Base-by-base conservation (phyloP, 768 basidiomycete genomes). In the Podaxis sp. region DNA sequence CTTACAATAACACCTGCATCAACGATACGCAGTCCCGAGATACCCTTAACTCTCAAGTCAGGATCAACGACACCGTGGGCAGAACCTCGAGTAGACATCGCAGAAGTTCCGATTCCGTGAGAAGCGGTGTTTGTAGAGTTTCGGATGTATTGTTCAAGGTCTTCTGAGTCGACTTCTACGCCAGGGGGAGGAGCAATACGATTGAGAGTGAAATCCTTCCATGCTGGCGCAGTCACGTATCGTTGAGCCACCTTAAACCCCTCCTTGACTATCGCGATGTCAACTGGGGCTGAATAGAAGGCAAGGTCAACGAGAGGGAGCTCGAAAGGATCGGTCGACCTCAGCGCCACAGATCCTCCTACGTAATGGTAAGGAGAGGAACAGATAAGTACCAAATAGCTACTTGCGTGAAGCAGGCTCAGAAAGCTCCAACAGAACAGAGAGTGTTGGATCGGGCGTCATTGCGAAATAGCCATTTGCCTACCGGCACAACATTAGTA, bases 21-120 rank as follows among this genome's bases (percentile, higher is more conserved):
- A 13, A 74, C 68, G 36, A 74, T 64, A 24, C 74, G 65, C 22
- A 75, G 64, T 4, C 70, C 69, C 2, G 60, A 55, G 6, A 71
- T 64, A 3, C 72, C 70, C 63, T 75, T 74, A 5, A 73, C 72
- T n/a, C 44, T 64, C 7, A 75, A 61, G 55, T 73, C 68, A 11
- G 72, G 73, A 63, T 73, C 67, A 7, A 72, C 67, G n/a, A 74
- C 73, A 39, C 72, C 73, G 28, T 63, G 51, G n/a, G 44, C 24
- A 1, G 68, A 68, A 17, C 63, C 65, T 57, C 62, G 61, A 2
- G 68, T 42, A 17, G 69, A 70, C 72, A 71, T 73, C 9, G 63
- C 57, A 13, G 67, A 66, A 13, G 67, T 69, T 33, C 69, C 72
- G 33, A 67, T 57, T 9, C 65, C 59, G 59, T 73, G 72, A 54